A percentile compares a stretch with the other conserved stretches of the same genome.
Conservation (phyloP, 1,284 basidiomycete species). For the Spongispora temasekensis region DNA sequence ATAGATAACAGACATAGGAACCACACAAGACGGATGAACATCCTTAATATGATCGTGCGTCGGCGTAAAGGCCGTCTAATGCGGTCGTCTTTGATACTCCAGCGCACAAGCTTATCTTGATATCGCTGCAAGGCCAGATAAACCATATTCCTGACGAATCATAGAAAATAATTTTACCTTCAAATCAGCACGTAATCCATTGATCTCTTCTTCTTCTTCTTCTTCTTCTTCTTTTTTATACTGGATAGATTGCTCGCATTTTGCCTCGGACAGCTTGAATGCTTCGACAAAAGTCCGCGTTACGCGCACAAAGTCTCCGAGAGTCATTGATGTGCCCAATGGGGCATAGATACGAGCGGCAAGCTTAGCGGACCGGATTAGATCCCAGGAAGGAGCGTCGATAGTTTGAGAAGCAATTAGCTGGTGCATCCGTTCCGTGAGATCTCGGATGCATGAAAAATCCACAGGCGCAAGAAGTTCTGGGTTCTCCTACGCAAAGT, state of each 20-base stretch:
- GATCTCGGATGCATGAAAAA: constrained; percentile 54
- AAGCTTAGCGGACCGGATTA: constrained; percentile 72
- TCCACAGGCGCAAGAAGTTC: constrained; percentile 71
- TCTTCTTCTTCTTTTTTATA: constrained; percentile 21
- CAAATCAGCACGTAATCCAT: constrained; percentile 55
- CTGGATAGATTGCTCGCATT: constrained; percentile 23
- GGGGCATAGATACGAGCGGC: constrained; percentile 81
- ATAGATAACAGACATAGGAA: constrained; percentile 66
- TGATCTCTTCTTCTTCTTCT: constrained; percentile 32
- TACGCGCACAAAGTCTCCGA: constrained; percentile 82
- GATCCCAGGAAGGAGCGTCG: constrained; percentile 80
- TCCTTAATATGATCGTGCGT: constrained; percentile 51
- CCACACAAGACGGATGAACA: constrained; percentile 66
- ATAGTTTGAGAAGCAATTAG: constrained; percentile 75
- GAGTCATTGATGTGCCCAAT: constrained; percentile 75
- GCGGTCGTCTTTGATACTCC: constrained; percentile 81
- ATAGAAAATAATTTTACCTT: constrained; percentile 48
- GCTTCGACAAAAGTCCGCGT: constrained; percentile 71
- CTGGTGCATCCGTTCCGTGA: constrained; percentile 66
- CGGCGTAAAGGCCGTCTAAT: constrained; percentile 65
- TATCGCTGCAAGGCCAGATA: constrained; percentile 51
- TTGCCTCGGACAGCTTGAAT: constrained; percentile 54
- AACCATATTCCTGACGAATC: neutral
- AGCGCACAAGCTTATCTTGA: constrained; percentile 64
- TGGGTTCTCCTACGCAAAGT: constrained; percentile 54